Conservation (phyloP, 441 rosid genomes). For the Omphalea diandra region DNA sequence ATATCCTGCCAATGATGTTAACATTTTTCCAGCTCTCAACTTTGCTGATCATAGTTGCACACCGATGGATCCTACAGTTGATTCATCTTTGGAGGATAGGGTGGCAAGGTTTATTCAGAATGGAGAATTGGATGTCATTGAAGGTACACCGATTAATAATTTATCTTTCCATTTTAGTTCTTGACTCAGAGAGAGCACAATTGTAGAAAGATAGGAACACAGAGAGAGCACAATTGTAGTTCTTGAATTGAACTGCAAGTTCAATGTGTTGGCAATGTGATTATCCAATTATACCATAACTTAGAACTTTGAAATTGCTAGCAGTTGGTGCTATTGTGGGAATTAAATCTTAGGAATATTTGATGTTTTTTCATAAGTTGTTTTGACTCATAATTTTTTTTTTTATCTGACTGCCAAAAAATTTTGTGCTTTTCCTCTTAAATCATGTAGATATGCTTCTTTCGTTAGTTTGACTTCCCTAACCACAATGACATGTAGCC, state of each 20-base stretch:
- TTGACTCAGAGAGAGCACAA: too few species aligned
- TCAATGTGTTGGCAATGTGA: not conserved
- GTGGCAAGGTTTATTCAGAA: conserved; percentile 57
- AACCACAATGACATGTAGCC: not conserved
- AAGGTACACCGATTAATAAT: conserved; percentile 36
- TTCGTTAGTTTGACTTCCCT: not conserved
- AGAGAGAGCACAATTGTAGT: not conserved
- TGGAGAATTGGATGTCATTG: conserved; percentile 61
- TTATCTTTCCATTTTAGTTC: not conserved
- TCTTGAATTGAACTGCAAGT: not conserved
- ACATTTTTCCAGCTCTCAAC: conserved; percentile 16
- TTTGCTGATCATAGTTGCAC: conserved; percentile 24
- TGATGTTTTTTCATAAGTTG: not conserved
- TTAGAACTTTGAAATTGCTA: not conserved
- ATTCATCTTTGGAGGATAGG: conserved; percentile 52
- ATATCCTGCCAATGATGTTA: conserved; percentile 18
- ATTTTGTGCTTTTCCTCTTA: conserved; percentile 1
- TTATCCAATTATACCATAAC: not conserved
- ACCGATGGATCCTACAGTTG: conserved; percentile 27
- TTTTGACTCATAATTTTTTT: not conserved
- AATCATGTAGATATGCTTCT: not conserved
- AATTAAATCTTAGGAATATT: not conserved
- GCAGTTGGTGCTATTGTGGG: not conserved
- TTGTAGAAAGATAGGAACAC: too few species aligned
- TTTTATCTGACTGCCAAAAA: not conserved